Evolutionary conservation across 2,329 filamentous ascomycete genomes (phyloP), one percentile per base, ranked within the genome.

Genomic region (Hypomyces perniciosus): DNA sequence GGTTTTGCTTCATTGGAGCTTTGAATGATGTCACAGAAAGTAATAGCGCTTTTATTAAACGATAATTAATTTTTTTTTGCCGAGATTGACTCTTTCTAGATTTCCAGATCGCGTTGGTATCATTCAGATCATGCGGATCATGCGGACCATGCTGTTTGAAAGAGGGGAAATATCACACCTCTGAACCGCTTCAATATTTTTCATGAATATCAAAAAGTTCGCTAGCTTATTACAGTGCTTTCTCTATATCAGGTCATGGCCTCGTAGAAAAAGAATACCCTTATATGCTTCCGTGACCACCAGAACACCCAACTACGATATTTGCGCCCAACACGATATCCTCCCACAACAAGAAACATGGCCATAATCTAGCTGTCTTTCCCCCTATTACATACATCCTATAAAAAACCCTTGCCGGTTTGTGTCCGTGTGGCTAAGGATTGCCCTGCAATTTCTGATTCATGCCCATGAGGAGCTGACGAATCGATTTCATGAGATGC

Each of bases 401-500:
- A 37, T 5, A 8, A 37, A 37, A 37, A 8, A 8, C 29, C 7
- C 10, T 13, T 44, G 6, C 31, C n/a, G 20, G 20, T 3, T 3
- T 3, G 20, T 20, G 20, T 20, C 20, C 20, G 20, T 20, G 20
- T 20, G 20, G 20, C 20, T 33, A 50, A 37, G 35, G 20, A 33
- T 51, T 48, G n/a, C 56, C 59, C 30, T 60, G 61, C 30, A 70
- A 53, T 54, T 69, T 70, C 56, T 69, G 68, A 51, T 72, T 68
- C 65, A 73, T 67, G 4, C 69, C 69, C 27, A 59, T 59, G 20
- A 73, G 60, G 7, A 73, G 62, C 51, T 69, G 65, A 10, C 66
- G 63, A 50, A 72, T 65, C 8, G 68, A 70, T 51, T 67, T 67
- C 55, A 73, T 72, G 10, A 73, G 59, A 44, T 70, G 68, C 55